Conservation (phyloP, 305 asterid species). For the Solanum hybrid region DNA sequence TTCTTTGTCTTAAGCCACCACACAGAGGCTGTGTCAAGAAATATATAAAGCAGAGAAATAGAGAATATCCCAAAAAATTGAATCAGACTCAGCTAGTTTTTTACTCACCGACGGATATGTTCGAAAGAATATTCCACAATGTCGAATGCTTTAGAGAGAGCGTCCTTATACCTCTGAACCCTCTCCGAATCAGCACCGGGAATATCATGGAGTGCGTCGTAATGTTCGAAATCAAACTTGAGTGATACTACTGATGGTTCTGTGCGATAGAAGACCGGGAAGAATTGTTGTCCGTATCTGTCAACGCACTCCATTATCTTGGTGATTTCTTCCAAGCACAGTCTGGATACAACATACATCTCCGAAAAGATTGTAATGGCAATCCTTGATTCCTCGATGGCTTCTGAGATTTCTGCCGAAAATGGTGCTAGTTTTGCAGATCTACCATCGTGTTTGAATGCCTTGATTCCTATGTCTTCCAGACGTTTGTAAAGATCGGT, state of each 20-base stretch:
- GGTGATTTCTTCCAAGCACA: neutral
- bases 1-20: too few relatives aligned
- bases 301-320: neutral
- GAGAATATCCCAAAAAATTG: neutral
- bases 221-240: neutral
- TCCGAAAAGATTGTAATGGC: neutral
- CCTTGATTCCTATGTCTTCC: neutral
- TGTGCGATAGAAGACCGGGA: neutral
- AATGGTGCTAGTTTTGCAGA: neutral
- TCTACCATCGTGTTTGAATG: neutral
- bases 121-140: neutral
- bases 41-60: too few relatives aligned
- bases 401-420: neutral
- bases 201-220: neutral
- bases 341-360: accelerated
- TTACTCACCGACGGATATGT: neutral
- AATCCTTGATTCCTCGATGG: neutral
- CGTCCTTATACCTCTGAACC: neutral
- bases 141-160: neutral
- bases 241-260: neutral
- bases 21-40: too few relatives aligned
- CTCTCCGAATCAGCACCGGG: neutral
- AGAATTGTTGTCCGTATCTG: neutral
- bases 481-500: neutral
- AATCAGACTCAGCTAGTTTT: too few relatives aligned